Conservation (phyloP, 1,139 yeast species). For the Ashbya aceris region DNA sequence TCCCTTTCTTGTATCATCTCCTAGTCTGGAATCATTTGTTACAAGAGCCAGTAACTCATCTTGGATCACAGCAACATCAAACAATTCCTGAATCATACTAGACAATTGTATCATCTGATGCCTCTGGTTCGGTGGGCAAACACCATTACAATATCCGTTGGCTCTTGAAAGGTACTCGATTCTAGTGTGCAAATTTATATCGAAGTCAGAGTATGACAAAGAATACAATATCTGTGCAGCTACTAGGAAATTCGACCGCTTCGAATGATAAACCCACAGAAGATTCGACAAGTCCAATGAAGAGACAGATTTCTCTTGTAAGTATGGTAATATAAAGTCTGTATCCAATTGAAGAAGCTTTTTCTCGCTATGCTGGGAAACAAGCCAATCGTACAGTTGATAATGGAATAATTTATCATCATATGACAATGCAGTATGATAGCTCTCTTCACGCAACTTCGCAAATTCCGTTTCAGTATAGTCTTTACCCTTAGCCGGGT, state of each 20-base stretch:
- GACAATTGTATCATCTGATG: constrained; percentile 69
- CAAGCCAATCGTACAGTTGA: constrained; percentile 88
- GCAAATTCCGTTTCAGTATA: constrained; percentile 41
- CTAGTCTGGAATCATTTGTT: constrained; percentile 49
- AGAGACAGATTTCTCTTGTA: constrained; percentile 60
- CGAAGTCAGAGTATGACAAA: constrained; percentile 67
- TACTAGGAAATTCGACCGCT: constrained; percentile 64
- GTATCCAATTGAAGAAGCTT: constrained; percentile 73
- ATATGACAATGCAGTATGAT: constrained; percentile 63
- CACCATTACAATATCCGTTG: constrained; percentile 83
- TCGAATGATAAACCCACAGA: constrained; percentile 84
- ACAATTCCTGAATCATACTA: constrained; percentile 62
- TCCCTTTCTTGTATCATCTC: constrained; percentile 31
- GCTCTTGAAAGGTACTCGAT: constrained; percentile 88
- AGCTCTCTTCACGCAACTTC: constrained; percentile 61
- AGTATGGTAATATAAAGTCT: constrained; percentile 66
- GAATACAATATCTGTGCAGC: constrained; percentile 78
- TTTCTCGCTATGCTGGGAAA: constrained; percentile 66
- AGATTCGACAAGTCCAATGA: constrained; percentile 70
- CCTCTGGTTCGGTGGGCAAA: constrained; percentile 67
- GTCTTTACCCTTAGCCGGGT: constrained; percentile 17
- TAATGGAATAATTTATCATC: constrained; percentile 80
- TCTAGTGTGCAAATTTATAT: constrained; percentile 58
- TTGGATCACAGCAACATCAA: constrained; percentile 84
- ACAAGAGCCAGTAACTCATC: constrained; percentile 65